Base-by-base conservation (phyloP, 805 yeast genomes). In the Zygotorulaspora florentina region DNA sequence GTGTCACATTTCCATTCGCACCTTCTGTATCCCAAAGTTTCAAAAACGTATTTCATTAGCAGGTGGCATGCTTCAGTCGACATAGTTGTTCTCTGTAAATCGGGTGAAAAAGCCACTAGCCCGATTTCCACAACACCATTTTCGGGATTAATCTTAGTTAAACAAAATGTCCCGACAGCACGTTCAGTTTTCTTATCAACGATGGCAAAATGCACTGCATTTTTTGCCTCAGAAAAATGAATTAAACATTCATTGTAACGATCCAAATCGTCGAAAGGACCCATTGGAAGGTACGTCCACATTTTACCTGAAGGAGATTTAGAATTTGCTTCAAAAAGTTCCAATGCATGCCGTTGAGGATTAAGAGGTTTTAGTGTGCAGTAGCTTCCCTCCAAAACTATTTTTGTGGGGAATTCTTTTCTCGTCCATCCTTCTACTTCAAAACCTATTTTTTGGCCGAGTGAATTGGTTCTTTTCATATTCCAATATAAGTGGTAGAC, bases 1-100 rank as follows among this genome's bases (percentile, higher is more conserved):
- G 54, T 51, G 47, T 66, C 58, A 47, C 69, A 67, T 44, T 61
- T 65, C 71, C 71, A 67, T 45, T 65, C 68, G 38, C 51, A 56
- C 13, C 70, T 54, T 16, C 71, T 53, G 47, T 64, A 61, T 2
- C 61, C 57, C 38, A 63, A 50, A 7, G 35, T 45, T 2, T 60
- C 64, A 39, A 65, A 62, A 1, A 59, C 66, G 39, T 62, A 53
- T 30, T 51, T 52, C 51, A 59, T 54, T 45, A 64, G 39, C 30
- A 66, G 50, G 45, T 54, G 64, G 38, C 57, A 56, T 2, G 63
- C 65, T 41, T 67, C 71, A 1, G 70, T 65, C 7, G 67, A 58
- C 23, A 53, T 48, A 6, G 57, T 51, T 9, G 66, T 64, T 27
- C 55, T 44, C 35, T 47, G 47, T 27, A 55, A 34, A 12, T 37